Percentiles rank a stretch among this genome's conserved stretches.
Evolutionary conservation across 129 eudicot genomes (phyloP).

Genomic region (Centaurea solstitialis): DNA sequence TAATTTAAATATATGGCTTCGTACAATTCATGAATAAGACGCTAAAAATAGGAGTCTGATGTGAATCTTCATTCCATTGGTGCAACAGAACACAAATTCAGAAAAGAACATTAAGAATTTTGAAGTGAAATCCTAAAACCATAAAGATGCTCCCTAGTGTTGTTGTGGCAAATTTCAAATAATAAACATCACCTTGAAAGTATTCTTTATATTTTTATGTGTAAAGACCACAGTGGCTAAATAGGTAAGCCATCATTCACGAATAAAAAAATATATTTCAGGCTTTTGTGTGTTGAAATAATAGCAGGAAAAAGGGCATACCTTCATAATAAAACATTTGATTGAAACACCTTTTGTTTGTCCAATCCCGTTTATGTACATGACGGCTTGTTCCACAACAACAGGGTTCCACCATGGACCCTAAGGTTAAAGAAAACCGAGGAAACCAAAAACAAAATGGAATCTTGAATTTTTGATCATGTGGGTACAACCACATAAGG

Average conservation of each 20-base stretch:
- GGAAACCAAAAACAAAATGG: neutral
- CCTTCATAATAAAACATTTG: conserved; percentile 90
- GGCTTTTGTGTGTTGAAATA: neutral
- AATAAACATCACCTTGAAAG: too few species aligned
- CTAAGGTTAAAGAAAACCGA: conserved; percentile 35
- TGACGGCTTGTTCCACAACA: conserved; percentile 99
- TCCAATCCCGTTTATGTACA: conserved; percentile 98
- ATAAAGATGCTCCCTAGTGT: too few species aligned
- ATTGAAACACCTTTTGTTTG: conserved; percentile 76
- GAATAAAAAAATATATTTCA: neutral
- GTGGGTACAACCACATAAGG: neutral
- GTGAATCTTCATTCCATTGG: too few species aligned
- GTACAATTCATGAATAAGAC: too few species aligned
- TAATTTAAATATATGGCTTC: too few species aligned
- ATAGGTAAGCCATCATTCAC: neutral
- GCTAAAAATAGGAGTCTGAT: too few species aligned
- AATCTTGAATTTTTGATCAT: neutral
- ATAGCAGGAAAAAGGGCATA: conserved; percentile 19
- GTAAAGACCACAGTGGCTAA: neutral
- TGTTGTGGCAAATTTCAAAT: too few species aligned
- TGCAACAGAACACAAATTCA: too few species aligned
- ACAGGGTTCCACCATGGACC: conserved; percentile 99
- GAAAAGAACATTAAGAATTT: too few species aligned
- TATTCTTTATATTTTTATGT: neutral
- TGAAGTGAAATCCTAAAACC: too few species aligned